phyloP scores from a whole-genome alignment of 768 basidiomycete genomes.

The Agaricus sinodeliciosus region DNA sequence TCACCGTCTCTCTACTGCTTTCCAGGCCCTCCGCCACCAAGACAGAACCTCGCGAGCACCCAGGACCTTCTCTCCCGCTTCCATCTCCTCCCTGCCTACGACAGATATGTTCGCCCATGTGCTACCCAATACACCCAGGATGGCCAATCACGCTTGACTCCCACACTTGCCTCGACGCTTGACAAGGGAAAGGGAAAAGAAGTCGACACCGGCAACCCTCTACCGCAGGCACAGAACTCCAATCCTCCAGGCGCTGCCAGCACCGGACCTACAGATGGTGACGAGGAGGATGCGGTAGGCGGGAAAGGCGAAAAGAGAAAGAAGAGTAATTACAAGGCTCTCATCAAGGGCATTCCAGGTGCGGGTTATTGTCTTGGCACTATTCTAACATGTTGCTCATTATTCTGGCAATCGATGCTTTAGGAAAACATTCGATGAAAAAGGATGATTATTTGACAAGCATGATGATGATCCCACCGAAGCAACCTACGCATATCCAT shows the following conservation, averaged over 20 bases:
- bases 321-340: constrained; percentile 71
- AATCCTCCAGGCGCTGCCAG: constrained; percentile 24
- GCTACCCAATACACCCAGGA: constrained; percentile 8
- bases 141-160: constrained; percentile 3
- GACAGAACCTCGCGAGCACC: constrained; percentile 59
- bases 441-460: constrained; percentile 68
- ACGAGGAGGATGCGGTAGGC: constrained; percentile 47
- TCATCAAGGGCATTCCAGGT: constrained; percentile 74
- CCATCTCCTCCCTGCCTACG: constrained; percentile 65
- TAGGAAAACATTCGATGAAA: constrained; percentile 76
- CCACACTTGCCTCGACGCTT: constrained; percentile 11
- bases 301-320: constrained; percentile 63
- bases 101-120: constrained; percentile 66
- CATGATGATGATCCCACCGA: constrained; percentile 63
- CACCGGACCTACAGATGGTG: constrained; percentile 33
- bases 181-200: constrained; percentile 51
- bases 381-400: constrained; percentile 4
- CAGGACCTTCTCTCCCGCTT: constrained; percentile 75
- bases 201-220: constrained; percentile 20
- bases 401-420: constrained; percentile 6
- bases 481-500: constrained; percentile 56
- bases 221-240: constrained; percentile 7
- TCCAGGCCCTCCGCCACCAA: constrained; percentile 31
- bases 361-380: constrained; percentile 19
- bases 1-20: constrained; percentile 1